Evolutionary conservation across 106 monocot genomes (phyloP).

Genomic region (Cymbidium sinense): DNA sequence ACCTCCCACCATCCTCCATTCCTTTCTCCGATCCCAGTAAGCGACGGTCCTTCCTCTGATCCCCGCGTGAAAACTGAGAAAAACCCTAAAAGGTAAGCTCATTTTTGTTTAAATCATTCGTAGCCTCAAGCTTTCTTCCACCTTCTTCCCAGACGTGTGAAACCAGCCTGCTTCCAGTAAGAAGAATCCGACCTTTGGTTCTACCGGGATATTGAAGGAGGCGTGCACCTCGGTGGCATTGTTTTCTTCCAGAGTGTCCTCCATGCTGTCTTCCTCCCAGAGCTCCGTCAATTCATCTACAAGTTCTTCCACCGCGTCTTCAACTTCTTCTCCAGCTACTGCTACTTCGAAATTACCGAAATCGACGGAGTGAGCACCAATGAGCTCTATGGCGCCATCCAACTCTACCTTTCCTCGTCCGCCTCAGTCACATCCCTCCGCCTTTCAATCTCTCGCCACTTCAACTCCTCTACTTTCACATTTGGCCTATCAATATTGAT

Average conservation of each 20-base stretch:
- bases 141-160: not conserved
- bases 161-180: not conserved
- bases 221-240: slow-evolving; percentile 50
- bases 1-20: too few species aligned
- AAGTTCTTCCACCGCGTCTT: slow-evolving; percentile 33
- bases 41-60: not conserved
- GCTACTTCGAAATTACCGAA: slow-evolving; percentile 82
- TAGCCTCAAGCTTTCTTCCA: not conserved
- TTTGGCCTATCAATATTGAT: slow-evolving; percentile 75
- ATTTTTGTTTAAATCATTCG: not conserved
- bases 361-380: slow-evolving; percentile 85
- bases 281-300: slow-evolving; percentile 36
- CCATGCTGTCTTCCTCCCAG: slow-evolving; percentile 47
- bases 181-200: not conserved
- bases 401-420: slow-evolving; percentile 67
- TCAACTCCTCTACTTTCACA: slow-evolving; percentile 82
- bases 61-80: not conserved
- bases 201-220: slow-evolving; percentile 42
- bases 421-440: slow-evolving; percentile 44
- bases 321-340: slow-evolving; percentile 55
- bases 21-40: not conserved
- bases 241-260: slow-evolving; percentile 59
- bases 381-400: slow-evolving; percentile 84
- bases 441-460: slow-evolving; percentile 50
- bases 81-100: not conserved